Percentiles rank a stretch among this genome's conserved stretches.
phyloP scores from a whole-genome alignment of 495 filamentous ascomycete species.

The Lophiotrema nucula region DNA sequence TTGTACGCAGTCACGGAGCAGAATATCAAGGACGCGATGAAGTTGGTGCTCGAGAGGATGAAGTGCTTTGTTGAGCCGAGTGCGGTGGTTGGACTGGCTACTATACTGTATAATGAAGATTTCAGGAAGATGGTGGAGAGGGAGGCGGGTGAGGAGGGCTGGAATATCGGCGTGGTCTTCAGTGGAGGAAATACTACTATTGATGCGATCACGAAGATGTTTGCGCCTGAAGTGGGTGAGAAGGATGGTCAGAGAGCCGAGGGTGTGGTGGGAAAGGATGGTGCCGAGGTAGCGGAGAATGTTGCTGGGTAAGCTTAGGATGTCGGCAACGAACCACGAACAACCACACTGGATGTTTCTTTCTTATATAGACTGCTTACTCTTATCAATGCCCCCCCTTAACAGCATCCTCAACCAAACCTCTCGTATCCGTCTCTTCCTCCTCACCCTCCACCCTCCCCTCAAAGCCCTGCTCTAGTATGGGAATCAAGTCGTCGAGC shows the following conservation, averaged over 20 bases:
- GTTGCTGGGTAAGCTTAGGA: conserved; percentile 44
- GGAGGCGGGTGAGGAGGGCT: conserved; percentile 70
- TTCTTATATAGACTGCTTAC: too few relatives aligned
- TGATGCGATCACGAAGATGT: conserved; percentile 69
- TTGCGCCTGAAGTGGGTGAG: conserved; percentile 40
- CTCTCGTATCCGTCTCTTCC: conserved; percentile 16
- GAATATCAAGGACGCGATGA: conserved; percentile 76
- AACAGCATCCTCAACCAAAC: conserved; percentile 14
- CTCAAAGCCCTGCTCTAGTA: conserved; percentile 40
- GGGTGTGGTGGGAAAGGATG: conserved; percentile 42
- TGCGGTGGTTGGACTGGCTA: conserved; percentile 80
- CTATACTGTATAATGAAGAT: conserved; percentile 79
- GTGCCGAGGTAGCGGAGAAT: conserved; percentile 47
- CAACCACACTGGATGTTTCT: too few relatives aligned
- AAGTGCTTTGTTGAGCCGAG: conserved; percentile 93
- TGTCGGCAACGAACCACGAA: too few relatives aligned
- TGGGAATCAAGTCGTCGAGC: conserved; percentile 40
- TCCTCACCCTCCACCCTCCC: conserved; percentile 21
- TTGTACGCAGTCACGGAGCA: conserved; percentile 79
- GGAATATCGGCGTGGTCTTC: conserved; percentile 85
- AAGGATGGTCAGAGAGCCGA: conserved; percentile 40
- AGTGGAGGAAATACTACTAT: conserved; percentile 89
- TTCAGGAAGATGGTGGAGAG: conserved; percentile 68
- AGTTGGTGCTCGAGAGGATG: conserved; percentile 80
- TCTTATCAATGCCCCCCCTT: not conserved